Evolutionary conservation across 2,329 filamentous ascomycete genomes (phyloP).

Genomic region (Fusarium irregulare): DNA sequence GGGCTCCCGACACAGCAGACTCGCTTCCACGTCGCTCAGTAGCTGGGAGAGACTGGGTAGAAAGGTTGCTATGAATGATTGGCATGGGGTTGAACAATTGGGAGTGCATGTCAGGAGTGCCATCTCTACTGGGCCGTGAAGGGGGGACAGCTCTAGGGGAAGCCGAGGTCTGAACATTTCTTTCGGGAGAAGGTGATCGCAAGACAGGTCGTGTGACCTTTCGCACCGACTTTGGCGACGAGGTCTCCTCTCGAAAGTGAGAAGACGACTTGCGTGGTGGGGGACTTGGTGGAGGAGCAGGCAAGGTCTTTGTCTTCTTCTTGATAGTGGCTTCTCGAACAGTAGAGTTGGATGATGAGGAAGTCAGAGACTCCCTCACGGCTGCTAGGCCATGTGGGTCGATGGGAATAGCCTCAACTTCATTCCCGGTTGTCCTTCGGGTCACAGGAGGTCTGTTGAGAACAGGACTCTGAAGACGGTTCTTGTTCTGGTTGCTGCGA

Average conservation of each 20-base stretch:
- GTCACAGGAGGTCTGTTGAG: slow-evolving; percentile 70
- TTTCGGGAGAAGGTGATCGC: slow-evolving; percentile 51
- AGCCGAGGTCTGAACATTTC: slow-evolving; percentile 41
- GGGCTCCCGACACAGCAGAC: slow-evolving; percentile 47
- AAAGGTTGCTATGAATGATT: slow-evolving; percentile 72
- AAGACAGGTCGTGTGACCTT: slow-evolving; percentile 47
- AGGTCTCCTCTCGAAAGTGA: slow-evolving; percentile 58
- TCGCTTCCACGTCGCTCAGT: slow-evolving; percentile 60
- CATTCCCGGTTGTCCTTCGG: slow-evolving; percentile 66
- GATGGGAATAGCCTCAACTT: slow-evolving; percentile 57
- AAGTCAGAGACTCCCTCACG: slow-evolving; percentile 76
- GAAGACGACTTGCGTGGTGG: slow-evolving; percentile 72
- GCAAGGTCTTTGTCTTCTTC: slow-evolving; percentile 57
- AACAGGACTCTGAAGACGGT: slow-evolving; percentile 66
- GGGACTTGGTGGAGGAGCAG: slow-evolving; percentile 68
- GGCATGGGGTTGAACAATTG: slow-evolving; percentile 64
- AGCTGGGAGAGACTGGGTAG: slow-evolving; percentile 58
- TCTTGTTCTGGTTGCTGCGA: slow-evolving; percentile 59
- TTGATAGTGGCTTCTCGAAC: slow-evolving; percentile 64
- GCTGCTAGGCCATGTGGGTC: slow-evolving; percentile 70
- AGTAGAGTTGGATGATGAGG: slow-evolving; percentile 78
- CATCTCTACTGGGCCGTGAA: slow-evolving; percentile 74
- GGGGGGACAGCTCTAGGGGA: slow-evolving; percentile 59
- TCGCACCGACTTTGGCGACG: slow-evolving; percentile 54
- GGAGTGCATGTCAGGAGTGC: slow-evolving; percentile 70